Percentiles rank a stretch among this genome's conserved stretches.
These are phyloP conservation scores for Triticum monococcum DNA, from an alignment of 176 grass and related monocot species.

Conservation along the genomic window DNA sequence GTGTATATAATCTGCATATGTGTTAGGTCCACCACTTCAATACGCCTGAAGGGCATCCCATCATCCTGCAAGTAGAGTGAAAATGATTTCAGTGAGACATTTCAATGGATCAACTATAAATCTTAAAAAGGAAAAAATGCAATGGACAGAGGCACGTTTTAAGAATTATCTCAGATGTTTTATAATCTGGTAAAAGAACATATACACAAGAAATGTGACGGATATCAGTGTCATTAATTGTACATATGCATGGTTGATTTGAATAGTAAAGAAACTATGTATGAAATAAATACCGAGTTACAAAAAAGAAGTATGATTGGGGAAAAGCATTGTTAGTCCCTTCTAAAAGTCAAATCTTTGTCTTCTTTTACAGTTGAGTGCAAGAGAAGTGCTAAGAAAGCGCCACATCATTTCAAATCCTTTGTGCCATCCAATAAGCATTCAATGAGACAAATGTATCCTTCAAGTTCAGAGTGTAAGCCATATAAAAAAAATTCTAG, in stretches of 20 bases:
- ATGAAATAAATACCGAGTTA: neutral
- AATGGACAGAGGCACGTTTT: neutral
- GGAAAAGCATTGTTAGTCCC: neutral
- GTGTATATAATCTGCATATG: conserved; percentile 28
- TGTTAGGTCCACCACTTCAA: neutral
- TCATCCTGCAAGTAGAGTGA: conserved; percentile 28
- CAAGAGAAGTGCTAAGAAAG: neutral
- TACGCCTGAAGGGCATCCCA: neutral
- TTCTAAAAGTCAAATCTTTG: neutral
- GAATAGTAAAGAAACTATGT: neutral
- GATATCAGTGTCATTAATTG: neutral
- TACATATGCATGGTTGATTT: neutral
- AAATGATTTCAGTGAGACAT: conserved; percentile 3
- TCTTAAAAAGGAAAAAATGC: neutral
- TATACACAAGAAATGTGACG: neutral
- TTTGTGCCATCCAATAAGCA: neutral
- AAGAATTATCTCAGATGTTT: neutral
- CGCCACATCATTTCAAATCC: neutral
- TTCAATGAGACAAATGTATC: neutral
- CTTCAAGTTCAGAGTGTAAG: neutral
- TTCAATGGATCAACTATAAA: neutral
- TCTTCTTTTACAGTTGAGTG: neutral
- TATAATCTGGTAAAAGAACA: neutral
- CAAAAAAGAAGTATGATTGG: neutral
- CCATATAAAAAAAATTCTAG: neutral